Evolutionary conservation across 495 filamentous ascomycete genomes (phyloP), one percentile per base, ranked within the genome.

Genomic region (Tuber borchii): DNA sequence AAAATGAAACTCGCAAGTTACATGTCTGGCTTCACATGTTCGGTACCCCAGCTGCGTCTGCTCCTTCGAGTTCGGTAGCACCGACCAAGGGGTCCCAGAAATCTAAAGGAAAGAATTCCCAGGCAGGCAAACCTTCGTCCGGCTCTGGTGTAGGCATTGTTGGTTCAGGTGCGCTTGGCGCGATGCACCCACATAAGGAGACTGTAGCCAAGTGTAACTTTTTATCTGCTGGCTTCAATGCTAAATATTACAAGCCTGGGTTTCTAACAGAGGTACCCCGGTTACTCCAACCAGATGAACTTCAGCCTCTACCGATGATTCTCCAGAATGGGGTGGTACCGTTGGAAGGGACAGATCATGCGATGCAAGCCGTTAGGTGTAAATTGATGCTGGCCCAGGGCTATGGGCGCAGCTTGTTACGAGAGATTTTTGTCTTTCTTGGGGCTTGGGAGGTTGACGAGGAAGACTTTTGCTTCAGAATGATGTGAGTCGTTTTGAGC

Each of bases 391-490:
- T 93, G 72, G 90, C 90, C 0, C 90, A 92, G 80, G 90, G 91
- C 74, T 90, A 89, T 71, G 91, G 91, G 19, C 87, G 91, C 31
- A 92, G 91, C 75, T 83, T 93, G 26, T 84, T 93, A 9, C 87
- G 91, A 56, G 91, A 93, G 72, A 85, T 93, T 45, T 82, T 93
- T 39, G 92, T 93, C 72, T 93, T 93, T 83, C 89, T 93, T 48
- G 91, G 91, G 9, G 91, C 91, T 31, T 93, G 91, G 91, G 91
- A 93, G 81, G 86, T 93, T 22, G 89, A 90, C n/a, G 91, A 93
- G 75, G 90, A 92, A 37, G 91, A 93, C 79, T 86, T 92, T 20
- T 93, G 92, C 80, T 92, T 91, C 84, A 91, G 90, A 81, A 88
- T 93, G 85, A 93, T 93, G 91, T 82, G 46, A 71, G 77, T 5